A percentile compares a stretch with the other conserved stretches of the same genome.
Evolutionary conservation across 2,329 filamentous ascomycete species (phyloP).

Genomic region (Plenodomus biglobosus): DNA sequence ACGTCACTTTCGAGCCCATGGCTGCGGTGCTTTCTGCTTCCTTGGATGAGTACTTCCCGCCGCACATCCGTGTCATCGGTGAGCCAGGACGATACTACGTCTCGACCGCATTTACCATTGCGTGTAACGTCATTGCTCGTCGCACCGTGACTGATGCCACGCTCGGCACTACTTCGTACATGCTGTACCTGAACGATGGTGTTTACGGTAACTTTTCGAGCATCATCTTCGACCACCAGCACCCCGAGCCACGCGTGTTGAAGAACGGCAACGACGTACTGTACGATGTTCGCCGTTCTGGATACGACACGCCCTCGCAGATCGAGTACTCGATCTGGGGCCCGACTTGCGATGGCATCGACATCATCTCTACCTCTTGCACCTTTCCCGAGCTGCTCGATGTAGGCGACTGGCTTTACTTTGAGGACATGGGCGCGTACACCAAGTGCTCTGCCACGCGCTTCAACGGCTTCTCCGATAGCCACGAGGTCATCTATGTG

Average conservation of each 20-base stretch:
- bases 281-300: conserved; percentile 50
- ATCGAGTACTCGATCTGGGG: conserved; percentile 97
- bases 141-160: conserved; percentile 78
- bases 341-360: conserved; percentile 96
- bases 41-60: conserved; percentile 85
- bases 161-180: conserved; percentile 72
- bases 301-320: conserved; percentile 52
- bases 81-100: conserved; percentile 98
- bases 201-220: conserved; percentile 98
- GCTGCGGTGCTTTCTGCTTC: conserved; percentile 76
- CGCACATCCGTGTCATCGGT: conserved; percentile 81
- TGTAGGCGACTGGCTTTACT: conserved; percentile 97
- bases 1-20: conserved; percentile 92
- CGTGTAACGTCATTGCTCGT: conserved; percentile 93
- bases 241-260: conserved; percentile 81
- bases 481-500: conserved; percentile 91
- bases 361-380: conserved; percentile 84
- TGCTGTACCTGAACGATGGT: conserved; percentile 97
- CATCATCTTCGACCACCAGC: conserved; percentile 99
- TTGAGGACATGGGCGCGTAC: conserved; percentile 98
- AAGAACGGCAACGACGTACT: conserved; percentile 61
- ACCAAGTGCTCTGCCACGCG: conserved; percentile 96
- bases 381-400: conserved; percentile 75
- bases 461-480: conserved; percentile 96
- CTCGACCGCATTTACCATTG: conserved; percentile 87